Evolutionary conservation across 805 yeast species (phyloP), one percentile per base, ranked within the genome.

Genomic region (Cephaloascus albidus): DNA sequence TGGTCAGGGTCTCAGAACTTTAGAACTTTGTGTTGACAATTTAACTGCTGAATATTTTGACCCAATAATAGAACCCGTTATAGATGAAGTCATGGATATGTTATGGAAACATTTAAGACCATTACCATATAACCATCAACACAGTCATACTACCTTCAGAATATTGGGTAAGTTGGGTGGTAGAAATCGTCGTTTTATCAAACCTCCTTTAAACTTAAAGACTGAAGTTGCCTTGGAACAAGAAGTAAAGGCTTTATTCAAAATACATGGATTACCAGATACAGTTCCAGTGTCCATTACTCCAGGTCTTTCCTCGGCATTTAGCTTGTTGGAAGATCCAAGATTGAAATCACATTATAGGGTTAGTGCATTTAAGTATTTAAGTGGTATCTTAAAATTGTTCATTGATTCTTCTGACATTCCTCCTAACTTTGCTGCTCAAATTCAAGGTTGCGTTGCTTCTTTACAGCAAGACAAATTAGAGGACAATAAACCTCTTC

Each of bases 81-180:
- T 90, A 39, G 94, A 85, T 43, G 97, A 93, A 49, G 88, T 94
- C 2, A 85, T 89, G 86, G 80, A 82, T 31, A 95, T 97, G 0
- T 66, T 93, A 27, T 93, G 96, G 90, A 81, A 76, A 45, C 93
- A 90, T 49, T 61, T 93, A 47, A 80, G 80, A 51, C 98, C 99
- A 2, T 72, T 89, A 28, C 97, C 99, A 0, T 88, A 87, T 55
- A 86, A 85, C 48, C 97, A 93, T 50, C 95, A 87, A 47, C 96
- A 89, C 48, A 83, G 96, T 15, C 98, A 93, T 55, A 87, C 96
- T 0, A 89, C 97, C 0, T 79, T 93, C 40, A 72, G 97, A 45
- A 87, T 93, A 31, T 65, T 93, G 38, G 98, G 99, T 38, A 93
- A 94, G 55, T 65, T 93, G 15, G 99, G 99, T 31, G 99, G 99